Percentiles rank a stretch among this genome's conserved stretches.
These are phyloP conservation scores for Zygotorulaspora chibaensis DNA, from an alignment of 805 yeast species.

Conservation along the genomic window DNA sequence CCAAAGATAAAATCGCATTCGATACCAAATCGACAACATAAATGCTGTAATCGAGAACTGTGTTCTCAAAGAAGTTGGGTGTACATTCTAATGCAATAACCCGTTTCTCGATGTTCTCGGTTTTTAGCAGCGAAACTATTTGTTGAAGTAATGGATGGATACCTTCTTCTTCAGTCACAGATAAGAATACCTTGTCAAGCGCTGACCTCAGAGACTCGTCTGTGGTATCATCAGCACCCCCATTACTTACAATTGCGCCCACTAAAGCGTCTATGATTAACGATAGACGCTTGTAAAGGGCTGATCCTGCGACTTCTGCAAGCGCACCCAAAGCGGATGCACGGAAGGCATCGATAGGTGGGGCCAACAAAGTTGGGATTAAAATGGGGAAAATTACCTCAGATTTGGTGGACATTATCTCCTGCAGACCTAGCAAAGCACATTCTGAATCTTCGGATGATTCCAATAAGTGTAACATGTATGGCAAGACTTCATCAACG, in stretches of 20 bases:
- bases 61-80: conserved; percentile 63
- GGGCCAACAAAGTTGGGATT: conserved; percentile 74
- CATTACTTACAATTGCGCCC: conserved; percentile 44
- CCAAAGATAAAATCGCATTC: conserved; percentile 65
- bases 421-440: conserved; percentile 85
- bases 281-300: conserved; percentile 68
- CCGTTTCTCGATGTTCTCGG: conserved; percentile 64
- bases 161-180: conserved; percentile 75
- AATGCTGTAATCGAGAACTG: conserved; percentile 63
- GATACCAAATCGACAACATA: conserved; percentile 74
- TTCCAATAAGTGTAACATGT: conserved; percentile 66
- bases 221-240: conserved; percentile 39
- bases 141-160: conserved; percentile 82
- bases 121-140: conserved; percentile 66
- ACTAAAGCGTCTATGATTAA: conserved; percentile 72
- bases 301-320: conserved; percentile 85
- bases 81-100: conserved; percentile 61
- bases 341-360: conserved; percentile 79
- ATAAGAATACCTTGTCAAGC: conserved; percentile 63
- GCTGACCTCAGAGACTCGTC: conserved; percentile 45
- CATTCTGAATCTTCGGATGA: conserved; percentile 54
- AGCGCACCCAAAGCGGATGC: conserved; percentile 84
- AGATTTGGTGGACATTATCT: conserved; percentile 85
- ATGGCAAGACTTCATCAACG: conserved; percentile 84
- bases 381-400: conserved; percentile 91